phyloP scores from a whole-genome alignment of 768 basidiomycete species.

The Amanita subjunquillea region DNA sequence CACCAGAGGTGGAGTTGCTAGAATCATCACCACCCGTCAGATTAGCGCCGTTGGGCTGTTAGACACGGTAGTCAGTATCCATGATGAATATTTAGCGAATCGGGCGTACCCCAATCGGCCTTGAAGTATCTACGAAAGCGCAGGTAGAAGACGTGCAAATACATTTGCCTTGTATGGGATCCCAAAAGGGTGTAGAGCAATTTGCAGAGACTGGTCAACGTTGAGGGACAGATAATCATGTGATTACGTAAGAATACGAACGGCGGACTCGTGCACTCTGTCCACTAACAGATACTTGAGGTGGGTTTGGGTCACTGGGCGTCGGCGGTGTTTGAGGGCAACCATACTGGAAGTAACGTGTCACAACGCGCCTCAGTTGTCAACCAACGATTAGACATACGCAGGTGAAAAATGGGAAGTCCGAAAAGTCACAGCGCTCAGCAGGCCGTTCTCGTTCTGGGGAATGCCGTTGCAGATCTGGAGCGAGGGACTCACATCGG shows the following conservation, averaged over 20 bases:
- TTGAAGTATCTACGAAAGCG: conserved; percentile 50
- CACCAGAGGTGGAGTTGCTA: conserved; percentile 16
- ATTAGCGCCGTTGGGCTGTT: conserved; percentile 57
- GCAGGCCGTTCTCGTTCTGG: conserved; percentile 49
- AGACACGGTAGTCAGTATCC: conserved; percentile 3
- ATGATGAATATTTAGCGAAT: conserved; percentile 1
- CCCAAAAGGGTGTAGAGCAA: conserved; percentile 77
- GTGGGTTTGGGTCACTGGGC: conserved; percentile 54
- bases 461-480: conserved; percentile 77
- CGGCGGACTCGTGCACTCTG: conserved; percentile 41
- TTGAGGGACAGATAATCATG: background rate
- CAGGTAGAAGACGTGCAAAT: conserved; percentile 48
- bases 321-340: conserved; percentile 50
- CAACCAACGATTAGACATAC: conserved; percentile 28
- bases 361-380: background rate
- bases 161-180: conserved; percentile 58
- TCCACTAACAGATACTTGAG: conserved; percentile 39
- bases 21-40: conserved; percentile 52
- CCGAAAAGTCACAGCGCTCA: conserved; percentile 56
- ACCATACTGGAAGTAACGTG: conserved; percentile 42
- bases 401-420: conserved; percentile 76
- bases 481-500: conserved; percentile 38
- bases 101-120: conserved; percentile 51
- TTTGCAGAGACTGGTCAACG: conserved; percentile 43
- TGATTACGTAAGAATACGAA: conserved; percentile 20